Evolutionary conservation across 495 filamentous ascomycete genomes (phyloP).

Genomic region (Podospora pseudopauciseta): DNA sequence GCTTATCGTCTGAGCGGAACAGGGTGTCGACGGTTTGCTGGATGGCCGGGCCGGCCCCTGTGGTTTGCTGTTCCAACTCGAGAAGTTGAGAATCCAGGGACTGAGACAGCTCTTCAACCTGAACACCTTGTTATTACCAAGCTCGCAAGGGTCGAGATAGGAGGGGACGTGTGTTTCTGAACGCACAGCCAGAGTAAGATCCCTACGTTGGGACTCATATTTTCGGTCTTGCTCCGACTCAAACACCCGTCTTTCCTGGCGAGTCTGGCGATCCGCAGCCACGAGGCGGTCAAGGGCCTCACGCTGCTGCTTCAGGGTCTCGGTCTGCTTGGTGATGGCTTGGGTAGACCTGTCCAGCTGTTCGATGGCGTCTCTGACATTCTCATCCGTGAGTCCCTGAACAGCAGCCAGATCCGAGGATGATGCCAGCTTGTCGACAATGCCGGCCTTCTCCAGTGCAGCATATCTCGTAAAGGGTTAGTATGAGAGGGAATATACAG

Average conservation of each 20-base stretch:
- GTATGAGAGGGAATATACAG: not conserved
- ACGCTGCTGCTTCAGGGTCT: slow-evolving; percentile 41
- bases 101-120: slow-evolving; percentile 43
- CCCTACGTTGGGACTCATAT: slow-evolving; percentile 33
- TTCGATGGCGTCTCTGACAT: slow-evolving; percentile 43
- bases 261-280: slow-evolving; percentile 23
- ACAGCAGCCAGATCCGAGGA: slow-evolving; percentile 34
- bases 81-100: slow-evolving; percentile 34
- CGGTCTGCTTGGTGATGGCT: slow-evolving; percentile 45
- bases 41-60: slow-evolving; percentile 22
- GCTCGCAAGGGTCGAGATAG: not conserved
- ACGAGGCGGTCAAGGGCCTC: slow-evolving; percentile 41
- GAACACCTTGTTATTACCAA: slow-evolving; percentile 5
- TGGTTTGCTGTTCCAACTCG: slow-evolving; percentile 40
- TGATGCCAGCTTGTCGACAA: slow-evolving; percentile 34
- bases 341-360: slow-evolving; percentile 46
- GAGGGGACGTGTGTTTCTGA: not conserved
- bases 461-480: slow-evolving; percentile 32
- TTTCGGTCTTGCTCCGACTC: slow-evolving; percentile 30
- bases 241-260: slow-evolving; percentile 29
- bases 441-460: slow-evolving; percentile 35
- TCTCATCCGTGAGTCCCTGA: slow-evolving; percentile 36
- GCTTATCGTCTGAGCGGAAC: slow-evolving; percentile 45
- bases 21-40: slow-evolving; percentile 38
- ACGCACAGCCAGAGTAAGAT: slow-evolving; percentile 32